Conservation (phyloP, 306 rosid species). For the Glycine latifolia region DNA sequence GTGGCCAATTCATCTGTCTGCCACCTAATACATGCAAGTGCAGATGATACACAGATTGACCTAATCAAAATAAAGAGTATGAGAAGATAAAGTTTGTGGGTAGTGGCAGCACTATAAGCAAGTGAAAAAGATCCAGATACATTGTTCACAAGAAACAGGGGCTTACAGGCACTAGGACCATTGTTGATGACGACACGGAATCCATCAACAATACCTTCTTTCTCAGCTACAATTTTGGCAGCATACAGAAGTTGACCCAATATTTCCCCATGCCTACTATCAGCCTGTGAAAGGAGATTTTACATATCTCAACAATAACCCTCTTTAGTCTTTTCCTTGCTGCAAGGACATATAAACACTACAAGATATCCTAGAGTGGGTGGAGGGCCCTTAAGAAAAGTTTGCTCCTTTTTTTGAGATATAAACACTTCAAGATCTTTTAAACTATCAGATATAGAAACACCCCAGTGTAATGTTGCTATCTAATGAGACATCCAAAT, state of each 20-base stretch:
- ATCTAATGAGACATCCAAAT: neutral
- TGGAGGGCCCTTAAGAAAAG: constrained; percentile 10
- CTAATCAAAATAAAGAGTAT: constrained; percentile 50
- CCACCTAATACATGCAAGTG: constrained; percentile 94
- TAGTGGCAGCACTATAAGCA: neutral
- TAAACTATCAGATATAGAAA: neutral
- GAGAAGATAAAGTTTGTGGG: neutral
- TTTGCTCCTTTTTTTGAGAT: neutral
- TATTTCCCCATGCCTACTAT: constrained; percentile 72
- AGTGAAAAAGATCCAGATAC: neutral
- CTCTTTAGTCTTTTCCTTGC: neutral
- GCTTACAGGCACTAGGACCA: constrained; percentile 83
- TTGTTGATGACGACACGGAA: constrained; percentile 87
- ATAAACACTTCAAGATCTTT: neutral
- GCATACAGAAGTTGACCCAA: constrained; percentile 82
- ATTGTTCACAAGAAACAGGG: constrained; percentile 18
- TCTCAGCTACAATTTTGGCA: constrained; percentile 82
- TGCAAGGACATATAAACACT: neutral
- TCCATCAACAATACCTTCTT: constrained; percentile 81
- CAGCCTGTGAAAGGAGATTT: constrained; percentile 62
- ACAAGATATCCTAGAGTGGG: neutral
- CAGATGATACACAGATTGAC: constrained; percentile 92
- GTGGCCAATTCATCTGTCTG: constrained; percentile 89
- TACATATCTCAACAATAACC: neutral
- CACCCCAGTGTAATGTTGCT: neutral